Percentiles rank a stretch among this genome's conserved stretches.
Conservation (phyloP, 2,329 filamentous ascomycete genomes). For the Colletotrichum tofieldiae region DNA sequence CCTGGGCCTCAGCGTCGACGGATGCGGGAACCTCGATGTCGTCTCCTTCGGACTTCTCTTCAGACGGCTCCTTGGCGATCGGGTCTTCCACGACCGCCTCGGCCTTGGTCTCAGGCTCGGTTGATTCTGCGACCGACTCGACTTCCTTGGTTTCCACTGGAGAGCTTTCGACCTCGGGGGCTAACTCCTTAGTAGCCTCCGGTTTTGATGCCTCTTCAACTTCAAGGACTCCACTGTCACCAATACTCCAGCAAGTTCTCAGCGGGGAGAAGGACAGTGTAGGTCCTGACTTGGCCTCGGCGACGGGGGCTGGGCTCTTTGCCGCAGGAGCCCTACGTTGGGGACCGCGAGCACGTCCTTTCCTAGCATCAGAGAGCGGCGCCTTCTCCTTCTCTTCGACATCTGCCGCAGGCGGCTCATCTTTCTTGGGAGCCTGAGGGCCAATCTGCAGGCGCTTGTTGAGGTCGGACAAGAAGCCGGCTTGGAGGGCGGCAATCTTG, state of each 20-base stretch:
- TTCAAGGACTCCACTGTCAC: constrained; percentile 64
- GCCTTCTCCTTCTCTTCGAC: constrained; percentile 68
- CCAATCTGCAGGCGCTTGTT: constrained; percentile 92
- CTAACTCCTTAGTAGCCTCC: constrained; percentile 19
- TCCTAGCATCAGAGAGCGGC: constrained; percentile 90
- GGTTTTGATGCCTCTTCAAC: constrained; percentile 50
- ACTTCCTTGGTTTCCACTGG: constrained; percentile 26
- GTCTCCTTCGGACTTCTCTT: constrained; percentile 18
- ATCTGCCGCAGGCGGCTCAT: constrained; percentile 44
- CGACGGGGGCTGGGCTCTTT: constrained; percentile 60
- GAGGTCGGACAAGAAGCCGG: constrained; percentile 92
- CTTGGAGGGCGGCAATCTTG: constrained; percentile 93
- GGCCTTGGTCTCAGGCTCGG: constrained; percentile 12
- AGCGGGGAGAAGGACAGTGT: constrained; percentile 64
- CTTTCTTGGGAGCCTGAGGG: constrained; percentile 78
- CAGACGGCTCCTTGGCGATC: background rate
- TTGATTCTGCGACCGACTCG: constrained; percentile 1
- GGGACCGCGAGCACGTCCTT: constrained; percentile 90
- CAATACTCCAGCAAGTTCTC: constrained; percentile 67
- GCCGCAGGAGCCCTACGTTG: constrained; percentile 78
- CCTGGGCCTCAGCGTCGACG: constrained; percentile 28
- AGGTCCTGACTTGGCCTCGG: constrained; percentile 49
- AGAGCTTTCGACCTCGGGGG: constrained; percentile 6
- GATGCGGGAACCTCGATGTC: constrained; percentile 29
- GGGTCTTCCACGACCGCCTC: constrained; percentile 10